A percentile compares a stretch with the other conserved stretches of the same genome.
phyloP scores from a whole-genome alignment of 2,329 filamentous ascomycete genomes.

The Dothidotthia symphoricarpi region DNA sequence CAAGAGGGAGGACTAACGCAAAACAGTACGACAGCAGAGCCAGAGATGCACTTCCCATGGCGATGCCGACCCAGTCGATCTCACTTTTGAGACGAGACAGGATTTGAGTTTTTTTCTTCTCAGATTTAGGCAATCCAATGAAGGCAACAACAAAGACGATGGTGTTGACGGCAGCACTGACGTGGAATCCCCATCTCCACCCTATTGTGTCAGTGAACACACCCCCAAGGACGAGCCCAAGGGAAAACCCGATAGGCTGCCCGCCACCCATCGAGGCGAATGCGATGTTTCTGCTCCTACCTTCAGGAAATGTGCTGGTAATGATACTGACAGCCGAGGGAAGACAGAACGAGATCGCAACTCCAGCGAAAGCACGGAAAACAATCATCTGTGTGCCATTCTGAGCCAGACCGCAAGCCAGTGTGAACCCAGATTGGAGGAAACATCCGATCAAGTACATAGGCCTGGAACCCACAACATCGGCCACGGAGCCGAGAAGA shows the following conservation, averaged over 20 bases:
- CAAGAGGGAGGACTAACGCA: slow-evolving; percentile 43
- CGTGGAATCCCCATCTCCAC: slow-evolving; percentile 55
- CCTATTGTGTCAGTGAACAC: slow-evolving; percentile 50
- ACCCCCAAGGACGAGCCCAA: slow-evolving; percentile 54
- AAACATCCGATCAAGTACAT: slow-evolving; percentile 51
- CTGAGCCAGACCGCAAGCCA: slow-evolving; percentile 45
- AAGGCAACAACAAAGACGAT: slow-evolving; percentile 42
- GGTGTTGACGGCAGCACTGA: slow-evolving; percentile 47
- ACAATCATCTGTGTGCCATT: slow-evolving; percentile 46
- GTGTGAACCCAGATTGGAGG: slow-evolving; percentile 46
- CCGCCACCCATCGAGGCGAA: slow-evolving; percentile 53
- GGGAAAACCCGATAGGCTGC: slow-evolving; percentile 52
- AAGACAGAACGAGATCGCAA: slow-evolving; percentile 50
- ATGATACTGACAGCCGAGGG: slow-evolving; percentile 53
- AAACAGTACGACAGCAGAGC: slow-evolving; percentile 55
- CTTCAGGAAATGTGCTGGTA: slow-evolving; percentile 48
- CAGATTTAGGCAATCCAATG: slow-evolving; percentile 40
- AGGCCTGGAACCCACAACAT: slow-evolving; percentile 50
- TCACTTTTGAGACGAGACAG: slow-evolving; percentile 41
- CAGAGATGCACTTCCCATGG: slow-evolving; percentile 48
- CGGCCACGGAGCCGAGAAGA: slow-evolving; percentile 52
- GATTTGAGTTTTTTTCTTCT: slow-evolving; percentile 23
- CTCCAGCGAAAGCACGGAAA: slow-evolving; percentile 49
- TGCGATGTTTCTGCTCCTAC: slow-evolving; percentile 51
- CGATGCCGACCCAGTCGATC: slow-evolving; percentile 56